Evolutionary conservation across 306 rosid genomes (phyloP), one percentile per base, ranked within the genome.

Genomic region (Medicago ruthenica): DNA sequence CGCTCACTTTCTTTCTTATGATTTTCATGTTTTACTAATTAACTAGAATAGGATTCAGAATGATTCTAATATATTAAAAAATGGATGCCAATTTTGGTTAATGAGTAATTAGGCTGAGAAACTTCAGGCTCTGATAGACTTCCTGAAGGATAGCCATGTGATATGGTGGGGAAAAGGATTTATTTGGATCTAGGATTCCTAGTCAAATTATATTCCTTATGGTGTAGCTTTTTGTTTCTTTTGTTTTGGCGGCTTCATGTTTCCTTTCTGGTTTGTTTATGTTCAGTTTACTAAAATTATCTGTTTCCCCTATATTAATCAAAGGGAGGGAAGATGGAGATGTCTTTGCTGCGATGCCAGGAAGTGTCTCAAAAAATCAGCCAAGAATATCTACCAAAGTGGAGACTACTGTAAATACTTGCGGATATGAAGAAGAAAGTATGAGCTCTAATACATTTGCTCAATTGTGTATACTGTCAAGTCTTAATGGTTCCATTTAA

Each of bases 341-440:
- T 59, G 75, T 45, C 71, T 74, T 53, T 72, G 83, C 89, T 67
- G 61, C 22, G 10, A 39, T 45, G 80, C 82, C 71, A 63, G 75
- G 71, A 22, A 65, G 69, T 67, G 68, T 76, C 74, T 21, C 79
- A 14, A 80, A 71, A 79, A 78, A 71, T 74, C 81, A 85, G 61
- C 87, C 80, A 76, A 72, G 44, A 58, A 17, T 48, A n/a, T 76
- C 73, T 80, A n/a, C 82, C 73, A 68, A 74, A 78, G 54, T 17
- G 75, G 81, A 51, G 73, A 47, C 81, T 69, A 71, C 70, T 62
- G 55, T 82, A 64, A 67, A 84, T 72, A 73, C 80, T 80, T 79
- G 61, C 34, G 79, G 84, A 66, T 48, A 72, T 80, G 84, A 83
- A 80, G 88, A 90, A 80, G 68, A 85, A 83, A 81, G 98, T 91